Evolutionary conservation across 257 asterid species (phyloP).

Genomic region (Petunia axillaris): DNA sequence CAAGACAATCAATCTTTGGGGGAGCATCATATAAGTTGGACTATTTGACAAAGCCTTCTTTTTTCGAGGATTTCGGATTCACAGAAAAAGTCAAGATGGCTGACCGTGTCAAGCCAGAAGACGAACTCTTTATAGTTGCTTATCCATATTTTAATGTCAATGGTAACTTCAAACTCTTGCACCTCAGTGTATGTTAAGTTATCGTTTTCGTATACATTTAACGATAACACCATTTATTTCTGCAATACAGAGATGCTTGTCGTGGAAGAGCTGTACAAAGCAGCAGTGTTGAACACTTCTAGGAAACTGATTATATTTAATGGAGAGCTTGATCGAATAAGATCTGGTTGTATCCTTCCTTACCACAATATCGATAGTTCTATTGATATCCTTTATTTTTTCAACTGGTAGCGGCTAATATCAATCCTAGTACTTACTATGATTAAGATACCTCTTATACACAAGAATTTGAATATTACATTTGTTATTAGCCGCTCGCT

Average conservation of each 20-base stretch:
- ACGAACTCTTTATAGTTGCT: conserved; percentile 80
- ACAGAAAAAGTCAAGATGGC: conserved; percentile 70
- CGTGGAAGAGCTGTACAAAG: conserved; percentile 89
- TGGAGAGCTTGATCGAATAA: conserved; percentile 90
- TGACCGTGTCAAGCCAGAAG: conserved; percentile 84
- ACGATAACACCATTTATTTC: not conserved
- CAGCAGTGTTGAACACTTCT: conserved; percentile 65
- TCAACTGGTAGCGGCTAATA: not conserved
- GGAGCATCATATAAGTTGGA: conserved; percentile 81
- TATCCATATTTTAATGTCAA: conserved; percentile 93
- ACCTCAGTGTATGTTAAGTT: not conserved
- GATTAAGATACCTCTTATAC: not conserved
- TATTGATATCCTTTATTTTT: not conserved
- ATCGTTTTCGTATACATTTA: not conserved
- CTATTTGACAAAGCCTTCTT: conserved; percentile 88
- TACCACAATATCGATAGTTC: conserved; percentile 13
- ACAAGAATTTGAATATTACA: not conserved
- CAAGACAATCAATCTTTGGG: conserved; percentile 71
- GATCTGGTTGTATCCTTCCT: conserved; percentile 97
- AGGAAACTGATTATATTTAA: conserved; percentile 77
- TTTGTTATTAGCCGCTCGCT: not conserved
- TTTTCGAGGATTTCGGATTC: conserved; percentile 88
- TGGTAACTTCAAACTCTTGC: conserved; percentile 44
- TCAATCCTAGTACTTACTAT: not conserved
- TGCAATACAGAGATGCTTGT: conserved; percentile 81